Evolutionary conservation across 805 yeast genomes (phyloP).

Genomic region (Zygotorulaspora florentina): DNA sequence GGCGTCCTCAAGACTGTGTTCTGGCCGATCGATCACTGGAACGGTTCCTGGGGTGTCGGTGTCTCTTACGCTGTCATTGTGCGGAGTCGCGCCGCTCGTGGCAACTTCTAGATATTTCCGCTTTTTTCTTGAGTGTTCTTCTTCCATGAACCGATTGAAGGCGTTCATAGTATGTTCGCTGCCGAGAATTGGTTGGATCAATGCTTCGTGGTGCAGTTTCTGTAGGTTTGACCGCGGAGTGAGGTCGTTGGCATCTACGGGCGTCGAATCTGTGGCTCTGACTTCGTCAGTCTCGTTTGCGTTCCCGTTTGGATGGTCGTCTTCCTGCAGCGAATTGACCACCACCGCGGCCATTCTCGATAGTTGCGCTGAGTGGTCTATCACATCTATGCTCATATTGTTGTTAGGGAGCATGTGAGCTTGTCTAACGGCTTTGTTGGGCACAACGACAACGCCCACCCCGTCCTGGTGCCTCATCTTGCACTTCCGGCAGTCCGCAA

Average conservation of each 20-base stretch:
- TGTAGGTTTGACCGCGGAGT: slow-evolving; percentile 1
- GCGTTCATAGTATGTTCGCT: slow-evolving; percentile 24
- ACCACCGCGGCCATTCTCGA: slow-evolving; percentile 29
- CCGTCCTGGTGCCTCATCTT: slow-evolving; percentile 42
- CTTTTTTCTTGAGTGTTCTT: slow-evolving; percentile 18
- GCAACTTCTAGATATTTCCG: slow-evolving; percentile 23
- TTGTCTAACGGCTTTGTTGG: slow-evolving; percentile 19
- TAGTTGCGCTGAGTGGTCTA: slow-evolving; percentile 20
- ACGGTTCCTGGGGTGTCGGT: slow-evolving; percentile 10
- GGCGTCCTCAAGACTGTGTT: slow-evolving; percentile 22
- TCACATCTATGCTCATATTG: slow-evolving; percentile 10
- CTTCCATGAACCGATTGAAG: slow-evolving; percentile 27
- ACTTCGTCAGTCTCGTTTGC: slow-evolving; percentile 3
- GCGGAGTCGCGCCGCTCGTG: slow-evolving; percentile 1
- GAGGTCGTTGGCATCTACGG: slow-evolving; percentile 4
- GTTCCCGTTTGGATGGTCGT: slow-evolving; percentile 2
- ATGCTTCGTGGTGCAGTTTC: slow-evolving; percentile 1
- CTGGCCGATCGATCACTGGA: slow-evolving; percentile 9
- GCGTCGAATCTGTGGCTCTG: slow-evolving; percentile 4
- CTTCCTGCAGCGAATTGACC: slow-evolving; percentile 23
- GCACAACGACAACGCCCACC: slow-evolving; percentile 30
- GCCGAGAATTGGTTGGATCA: slow-evolving; percentile 9
- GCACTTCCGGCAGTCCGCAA: slow-evolving; percentile 73
- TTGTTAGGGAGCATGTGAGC: slow-evolving; percentile 28
- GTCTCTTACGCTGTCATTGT: slow-evolving; percentile 1